Conservation (phyloP, 805 yeast species). For the Yamadazyma insecticola region DNA sequence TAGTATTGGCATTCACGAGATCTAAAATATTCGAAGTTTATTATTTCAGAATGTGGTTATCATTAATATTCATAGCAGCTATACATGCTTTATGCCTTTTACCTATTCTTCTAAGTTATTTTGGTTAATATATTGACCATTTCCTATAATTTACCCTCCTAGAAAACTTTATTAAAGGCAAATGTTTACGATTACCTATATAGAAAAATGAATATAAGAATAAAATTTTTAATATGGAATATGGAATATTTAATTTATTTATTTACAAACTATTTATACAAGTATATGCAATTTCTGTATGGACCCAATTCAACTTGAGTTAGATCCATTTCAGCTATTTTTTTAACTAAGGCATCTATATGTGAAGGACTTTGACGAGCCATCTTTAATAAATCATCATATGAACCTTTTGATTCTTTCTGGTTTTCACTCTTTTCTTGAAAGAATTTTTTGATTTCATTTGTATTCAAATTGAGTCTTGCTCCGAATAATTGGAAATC, state of each 20-base stretch:
- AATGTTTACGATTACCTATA: too few relatives aligned
- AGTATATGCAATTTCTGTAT: constrained; percentile 1
- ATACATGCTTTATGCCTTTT: constrained; percentile 73
- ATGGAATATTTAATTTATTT: too few relatives aligned
- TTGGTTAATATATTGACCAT: constrained; percentile 14
- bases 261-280: too few relatives aligned
- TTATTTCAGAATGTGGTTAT: constrained; percentile 92
- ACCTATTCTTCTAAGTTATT: constrained; percentile 65
- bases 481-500: constrained; percentile 9
- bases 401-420: constrained; percentile 1
- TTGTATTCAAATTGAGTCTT: constrained; percentile 4
- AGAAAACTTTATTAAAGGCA: too few relatives aligned
- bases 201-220: too few relatives aligned
- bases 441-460: too few relatives aligned
- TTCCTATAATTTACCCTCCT: too few relatives aligned
- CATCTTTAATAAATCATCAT: neutral
- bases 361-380: neutral
- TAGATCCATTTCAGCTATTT: constrained; percentile 14
- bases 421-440: too few relatives aligned
- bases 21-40: constrained; percentile 87
- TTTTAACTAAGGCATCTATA: constrained; percentile 13
- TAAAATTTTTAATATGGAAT: too few relatives aligned
- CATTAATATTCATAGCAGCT: constrained; percentile 71
- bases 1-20: constrained; percentile 79
- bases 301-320: neutral